Percentiles rank a stretch among this genome's conserved stretches.
Evolutionary conservation across 768 basidiomycete species (phyloP).

Genomic region (Naganishia kalamii): DNA sequence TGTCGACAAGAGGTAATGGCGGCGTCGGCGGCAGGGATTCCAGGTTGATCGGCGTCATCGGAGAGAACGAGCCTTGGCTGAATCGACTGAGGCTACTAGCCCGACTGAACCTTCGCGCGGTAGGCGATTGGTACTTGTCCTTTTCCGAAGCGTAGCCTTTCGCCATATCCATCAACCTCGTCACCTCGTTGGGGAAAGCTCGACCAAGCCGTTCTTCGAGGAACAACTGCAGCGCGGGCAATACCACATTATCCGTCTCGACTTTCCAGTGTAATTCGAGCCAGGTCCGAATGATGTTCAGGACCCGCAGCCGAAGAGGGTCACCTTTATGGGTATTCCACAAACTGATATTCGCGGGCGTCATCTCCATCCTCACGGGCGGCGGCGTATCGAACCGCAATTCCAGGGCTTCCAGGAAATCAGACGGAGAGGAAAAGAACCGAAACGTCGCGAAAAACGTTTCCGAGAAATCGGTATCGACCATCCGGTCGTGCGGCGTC

Average conservation of each 20-base stretch:
- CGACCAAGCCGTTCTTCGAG: slow-evolving; percentile 34
- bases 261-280: slow-evolving; percentile 82
- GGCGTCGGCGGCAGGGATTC: slow-evolving; percentile 56
- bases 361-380: slow-evolving; percentile 25
- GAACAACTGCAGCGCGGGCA: slow-evolving; percentile 44
- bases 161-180: slow-evolving; percentile 44
- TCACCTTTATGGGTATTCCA: slow-evolving; percentile 86
- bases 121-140: slow-evolving; percentile 18
- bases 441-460: slow-evolving; percentile 96
- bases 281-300: slow-evolving; percentile 91
- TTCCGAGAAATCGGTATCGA: slow-evolving; percentile 75
- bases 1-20: slow-evolving; percentile 80
- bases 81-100: slow-evolving; percentile 14
- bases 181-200: slow-evolving; percentile 44
- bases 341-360: slow-evolving; percentile 54
- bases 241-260: slow-evolving; percentile 63
- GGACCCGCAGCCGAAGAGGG: slow-evolving; percentile 82
- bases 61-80: slow-evolving; percentile 13
- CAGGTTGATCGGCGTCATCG: slow-evolving; percentile 5
- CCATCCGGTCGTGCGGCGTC: slow-evolving; percentile 87
- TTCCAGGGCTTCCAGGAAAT: slow-evolving; percentile 71
- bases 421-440: slow-evolving; percentile 70
- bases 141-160: slow-evolving; percentile 17
- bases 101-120: slow-evolving; percentile 2
- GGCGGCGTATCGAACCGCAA: slow-evolving; percentile 68